Evolutionary conservation across 192 early-diverging fungal species (phyloP).

Genomic region (Podila verticillata): DNA sequence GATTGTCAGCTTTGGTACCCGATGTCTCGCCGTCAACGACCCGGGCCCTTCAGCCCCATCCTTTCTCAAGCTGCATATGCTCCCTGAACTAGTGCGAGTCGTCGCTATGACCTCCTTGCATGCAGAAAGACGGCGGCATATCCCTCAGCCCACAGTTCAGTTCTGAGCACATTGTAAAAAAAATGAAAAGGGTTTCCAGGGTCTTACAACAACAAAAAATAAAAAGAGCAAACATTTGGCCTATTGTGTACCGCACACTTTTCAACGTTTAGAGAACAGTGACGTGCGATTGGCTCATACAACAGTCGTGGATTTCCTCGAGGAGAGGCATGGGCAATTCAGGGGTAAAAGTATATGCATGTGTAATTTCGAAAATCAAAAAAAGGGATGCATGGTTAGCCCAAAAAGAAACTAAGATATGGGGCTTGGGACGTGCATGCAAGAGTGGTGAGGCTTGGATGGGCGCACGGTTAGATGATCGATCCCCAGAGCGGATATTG

Average conservation of each 20-base stretch:
- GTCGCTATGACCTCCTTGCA: not conserved
- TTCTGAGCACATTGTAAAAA: constrained; percentile 5
- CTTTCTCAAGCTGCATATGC: constrained; percentile 7
- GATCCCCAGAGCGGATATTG: not conserved
- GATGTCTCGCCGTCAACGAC: not conserved
- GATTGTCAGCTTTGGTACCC: constrained; percentile 9
- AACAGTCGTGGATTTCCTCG: not conserved
- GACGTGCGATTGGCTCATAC: not conserved
- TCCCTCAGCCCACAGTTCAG: not conserved
- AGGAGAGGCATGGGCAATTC: not conserved
- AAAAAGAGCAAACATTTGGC: constrained; percentile 1
- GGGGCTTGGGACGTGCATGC: constrained; percentile 7
- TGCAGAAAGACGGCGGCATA: constrained; percentile 6
- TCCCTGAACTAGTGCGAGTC: not conserved
- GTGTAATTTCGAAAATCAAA: not conserved
- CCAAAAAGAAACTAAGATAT: not conserved
- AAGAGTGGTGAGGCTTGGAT: constrained; percentile 4
- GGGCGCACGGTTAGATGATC: constrained; percentile 1
- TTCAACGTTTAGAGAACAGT: constrained; percentile 1
- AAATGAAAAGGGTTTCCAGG: not conserved
- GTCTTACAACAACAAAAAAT: not conserved
- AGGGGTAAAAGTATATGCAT: constrained; percentile 6
- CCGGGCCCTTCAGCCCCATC: constrained; percentile 3
- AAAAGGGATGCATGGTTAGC: constrained; percentile 7
- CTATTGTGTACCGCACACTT: constrained; percentile 10